phyloP scores from a whole-genome alignment of 2,329 filamentous ascomycete species.

The Colletotrichum nymphaeae region DNA sequence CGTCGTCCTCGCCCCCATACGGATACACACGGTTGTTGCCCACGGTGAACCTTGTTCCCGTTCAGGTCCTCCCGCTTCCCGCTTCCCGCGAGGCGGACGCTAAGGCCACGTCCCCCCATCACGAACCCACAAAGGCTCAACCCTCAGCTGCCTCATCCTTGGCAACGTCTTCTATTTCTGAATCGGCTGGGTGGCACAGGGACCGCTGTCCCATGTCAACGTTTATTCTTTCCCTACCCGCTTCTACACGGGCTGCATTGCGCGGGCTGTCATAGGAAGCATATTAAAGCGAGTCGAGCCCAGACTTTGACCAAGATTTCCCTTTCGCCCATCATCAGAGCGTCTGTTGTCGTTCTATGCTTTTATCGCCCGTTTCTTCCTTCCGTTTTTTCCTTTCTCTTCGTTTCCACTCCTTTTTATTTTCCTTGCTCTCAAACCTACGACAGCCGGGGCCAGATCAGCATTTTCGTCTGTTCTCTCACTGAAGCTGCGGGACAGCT shows the following conservation, averaged over 20 bases:
- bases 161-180: slow-evolving; percentile 33
- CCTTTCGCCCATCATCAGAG: slow-evolving; percentile 23
- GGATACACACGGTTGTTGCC: slow-evolving; percentile 1
- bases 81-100: slow-evolving; percentile 31
- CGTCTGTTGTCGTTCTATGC: slow-evolving; percentile 32
- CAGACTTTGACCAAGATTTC: slow-evolving; percentile 37
- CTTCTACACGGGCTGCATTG: slow-evolving; percentile 26
- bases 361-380: slow-evolving; percentile 38
- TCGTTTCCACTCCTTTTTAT: slow-evolving; percentile 37
- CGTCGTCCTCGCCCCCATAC: background rate
- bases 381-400: slow-evolving; percentile 39
- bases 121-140: slow-evolving; percentile 37
- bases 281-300: slow-evolving; percentile 45
- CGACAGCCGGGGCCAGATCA: slow-evolving; percentile 28
- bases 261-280: slow-evolving; percentile 39
- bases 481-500: slow-evolving; percentile 52
- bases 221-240: slow-evolving; percentile 39
- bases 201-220: slow-evolving; percentile 28
- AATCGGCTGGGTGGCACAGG: slow-evolving; percentile 17
- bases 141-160: slow-evolving; percentile 36
- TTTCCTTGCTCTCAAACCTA: slow-evolving; percentile 32
- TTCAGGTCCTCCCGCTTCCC: slow-evolving; percentile 33
- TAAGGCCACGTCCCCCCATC: slow-evolving; percentile 40
- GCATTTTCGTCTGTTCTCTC: slow-evolving; percentile 36
- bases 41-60: slow-evolving; percentile 21